These are phyloP conservation scores for Bruguiera parviflora DNA, from an alignment of 345 rosid species.

Conservation along the genomic window DNA sequence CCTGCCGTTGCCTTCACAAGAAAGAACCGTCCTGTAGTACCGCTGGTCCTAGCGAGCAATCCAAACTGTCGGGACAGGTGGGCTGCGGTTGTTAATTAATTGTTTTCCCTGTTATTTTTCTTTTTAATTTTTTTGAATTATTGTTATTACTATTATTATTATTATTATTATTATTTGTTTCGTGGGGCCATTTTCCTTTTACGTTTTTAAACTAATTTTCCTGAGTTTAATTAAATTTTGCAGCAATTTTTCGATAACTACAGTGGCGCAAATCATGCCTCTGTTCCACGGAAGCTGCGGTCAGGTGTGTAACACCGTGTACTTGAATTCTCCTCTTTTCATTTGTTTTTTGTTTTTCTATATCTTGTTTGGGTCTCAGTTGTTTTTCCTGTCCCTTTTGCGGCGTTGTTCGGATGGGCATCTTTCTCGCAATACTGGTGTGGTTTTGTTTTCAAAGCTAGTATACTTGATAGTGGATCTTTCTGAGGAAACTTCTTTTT, in stretches of 20 bases:
- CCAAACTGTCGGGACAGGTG: conserved; percentile 56
- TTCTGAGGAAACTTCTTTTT: conserved; percentile 50
- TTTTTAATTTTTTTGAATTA: background rate
- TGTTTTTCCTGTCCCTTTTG: background rate
- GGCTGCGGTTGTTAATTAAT: background rate
- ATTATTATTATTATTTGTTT: background rate
- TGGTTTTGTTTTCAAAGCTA: conserved; percentile 12
- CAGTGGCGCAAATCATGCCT: conserved; percentile 63
- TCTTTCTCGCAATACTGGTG: no score
- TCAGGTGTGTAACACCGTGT: conserved; percentile 47
- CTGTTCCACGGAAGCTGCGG: conserved; percentile 92
- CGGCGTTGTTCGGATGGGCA: background rate
- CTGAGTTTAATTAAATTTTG: background rate
- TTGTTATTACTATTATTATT: background rate
- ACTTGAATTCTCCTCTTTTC: no score
- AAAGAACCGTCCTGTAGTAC: conserved; percentile 19
- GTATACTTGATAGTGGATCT: conserved; percentile 23
- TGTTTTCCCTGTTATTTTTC: background rate
- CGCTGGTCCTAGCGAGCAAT: conserved; percentile 34
- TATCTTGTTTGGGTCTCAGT: no score
- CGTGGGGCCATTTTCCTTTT: background rate
- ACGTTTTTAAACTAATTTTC: background rate
- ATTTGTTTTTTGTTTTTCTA: no score
- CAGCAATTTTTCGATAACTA: conserved; percentile 45
- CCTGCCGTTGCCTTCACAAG: conserved; percentile 19